A percentile compares a stretch with the other conserved stretches of the same genome.
Evolutionary conservation across 1,284 basidiomycete species (phyloP).

Genomic region (Malassezia sympodialis): DNA sequence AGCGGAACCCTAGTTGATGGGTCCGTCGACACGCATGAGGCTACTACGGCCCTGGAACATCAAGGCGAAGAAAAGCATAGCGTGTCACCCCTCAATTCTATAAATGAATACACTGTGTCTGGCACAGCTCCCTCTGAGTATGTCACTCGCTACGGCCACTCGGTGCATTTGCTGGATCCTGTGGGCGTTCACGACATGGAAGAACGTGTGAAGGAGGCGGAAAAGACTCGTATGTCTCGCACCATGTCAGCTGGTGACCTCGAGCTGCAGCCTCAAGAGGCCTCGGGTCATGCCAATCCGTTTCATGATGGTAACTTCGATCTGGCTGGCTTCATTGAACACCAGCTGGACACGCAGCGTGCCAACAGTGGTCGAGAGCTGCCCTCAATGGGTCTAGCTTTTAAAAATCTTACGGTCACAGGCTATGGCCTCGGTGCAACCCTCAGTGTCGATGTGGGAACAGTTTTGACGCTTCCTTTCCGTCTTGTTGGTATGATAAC

Average conservation of each 20-base stretch:
- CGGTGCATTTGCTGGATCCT: conserved; percentile 1
- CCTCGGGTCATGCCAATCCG: not conserved
- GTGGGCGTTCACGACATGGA: not conserved
- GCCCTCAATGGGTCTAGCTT: conserved; percentile 26
- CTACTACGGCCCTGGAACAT: not conserved
- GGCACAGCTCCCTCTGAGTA: not conserved
- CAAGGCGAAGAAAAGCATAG: not conserved
- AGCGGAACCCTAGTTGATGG: not conserved
- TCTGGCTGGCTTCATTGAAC: conserved; percentile 41
- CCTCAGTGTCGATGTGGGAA: conserved; percentile 22
- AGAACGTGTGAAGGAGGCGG: not conserved
- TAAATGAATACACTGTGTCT: too few relatives aligned
- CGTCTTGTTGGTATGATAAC: conserved; percentile 17
- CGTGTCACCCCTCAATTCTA: too few relatives aligned
- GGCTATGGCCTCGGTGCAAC: conserved; percentile 30
- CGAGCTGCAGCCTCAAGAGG: conserved; percentile 3
- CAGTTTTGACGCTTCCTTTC: conserved; percentile 23
- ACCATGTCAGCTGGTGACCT: not conserved
- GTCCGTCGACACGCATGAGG: not conserved
- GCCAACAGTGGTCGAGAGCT: conserved; percentile 24
- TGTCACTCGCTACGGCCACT: not conserved
- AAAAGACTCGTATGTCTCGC: not conserved
- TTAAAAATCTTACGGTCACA: conserved; percentile 26
- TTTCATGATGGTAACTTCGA: conserved; percentile 39
- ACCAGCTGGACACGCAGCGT: conserved; percentile 27